Evolutionary conservation across 2,329 filamentous ascomycete genomes (phyloP).

Genomic region (Talaromyces sp.): DNA sequence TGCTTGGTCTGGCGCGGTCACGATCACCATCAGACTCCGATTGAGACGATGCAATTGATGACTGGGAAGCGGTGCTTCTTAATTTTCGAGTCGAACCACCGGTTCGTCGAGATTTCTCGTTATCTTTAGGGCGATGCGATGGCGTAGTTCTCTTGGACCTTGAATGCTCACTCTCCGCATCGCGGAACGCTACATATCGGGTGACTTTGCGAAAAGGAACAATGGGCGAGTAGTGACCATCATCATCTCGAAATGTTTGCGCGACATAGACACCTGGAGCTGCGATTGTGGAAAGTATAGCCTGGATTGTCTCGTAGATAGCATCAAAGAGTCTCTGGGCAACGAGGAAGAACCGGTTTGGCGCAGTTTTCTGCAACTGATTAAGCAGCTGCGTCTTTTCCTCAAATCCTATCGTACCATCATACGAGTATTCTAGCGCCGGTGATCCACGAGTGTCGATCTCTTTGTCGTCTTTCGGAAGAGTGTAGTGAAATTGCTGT

Average conservation of each 20-base stretch:
- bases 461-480: conserved; percentile 26
- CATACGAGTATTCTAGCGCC: conserved; percentile 5
- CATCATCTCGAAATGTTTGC: conserved; percentile 76
- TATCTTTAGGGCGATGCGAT: conserved; percentile 24
- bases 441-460: conserved; percentile 20
- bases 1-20: conserved; percentile 21
- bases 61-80: conserved; percentile 33
- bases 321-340: conserved; percentile 68
- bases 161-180: conserved; percentile 15
- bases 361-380: conserved; percentile 37
- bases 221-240: conserved; percentile 75
- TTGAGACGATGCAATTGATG: conserved; percentile 49
- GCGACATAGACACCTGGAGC: conserved; percentile 79
- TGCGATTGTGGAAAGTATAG: conserved; percentile 73
- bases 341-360: conserved; percentile 49
- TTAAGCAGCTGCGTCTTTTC: conserved; percentile 69
- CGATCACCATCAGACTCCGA: conserved; percentile 55
- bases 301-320: conserved; percentile 71
- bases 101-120: conserved; percentile 26
- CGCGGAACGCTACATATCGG: conserved; percentile 25
- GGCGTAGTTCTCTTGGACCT: conserved; percentile 22
- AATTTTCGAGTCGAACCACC: conserved; percentile 31
- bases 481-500: conserved; percentile 32
- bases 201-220: conserved; percentile 65
- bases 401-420: conserved; percentile 34